phyloP scores from a whole-genome alignment of 2,329 filamentous ascomycete genomes.

The Penicillium sp. region DNA sequence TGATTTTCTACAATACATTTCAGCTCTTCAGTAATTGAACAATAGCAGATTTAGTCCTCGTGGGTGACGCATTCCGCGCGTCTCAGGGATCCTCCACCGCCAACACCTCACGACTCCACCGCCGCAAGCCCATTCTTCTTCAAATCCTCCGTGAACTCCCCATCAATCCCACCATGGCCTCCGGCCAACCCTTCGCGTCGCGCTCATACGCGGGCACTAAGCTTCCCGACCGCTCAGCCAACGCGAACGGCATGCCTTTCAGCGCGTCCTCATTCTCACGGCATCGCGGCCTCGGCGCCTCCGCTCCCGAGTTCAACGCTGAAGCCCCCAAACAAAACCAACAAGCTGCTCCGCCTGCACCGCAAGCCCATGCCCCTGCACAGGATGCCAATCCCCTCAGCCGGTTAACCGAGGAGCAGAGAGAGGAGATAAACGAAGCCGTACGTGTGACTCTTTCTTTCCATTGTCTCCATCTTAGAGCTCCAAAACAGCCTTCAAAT shows the following conservation, averaged over 20 bases:
- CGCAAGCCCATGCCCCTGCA: slow-evolving; percentile 42
- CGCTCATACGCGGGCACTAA: slow-evolving; percentile 52
- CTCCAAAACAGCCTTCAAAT: background rate
- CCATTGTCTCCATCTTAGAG: background rate
- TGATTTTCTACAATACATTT: background rate
- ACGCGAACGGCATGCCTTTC: slow-evolving; percentile 42
- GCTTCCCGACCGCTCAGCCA: slow-evolving; percentile 48
- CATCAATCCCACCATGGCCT: slow-evolving; percentile 44
- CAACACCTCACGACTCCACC: slow-evolving; percentile 15
- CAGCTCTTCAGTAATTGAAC: background rate
- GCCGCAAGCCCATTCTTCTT: slow-evolving; percentile 12
- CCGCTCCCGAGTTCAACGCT: slow-evolving; percentile 26
- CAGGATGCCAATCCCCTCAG: slow-evolving; percentile 49
- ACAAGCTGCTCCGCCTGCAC: slow-evolving; percentile 36
- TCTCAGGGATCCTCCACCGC: slow-evolving; percentile 24
- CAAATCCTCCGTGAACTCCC: background rate
- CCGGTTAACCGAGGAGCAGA: slow-evolving; percentile 75
- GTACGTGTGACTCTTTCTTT: slow-evolving; percentile 51
- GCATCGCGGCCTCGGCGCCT: slow-evolving; percentile 31
- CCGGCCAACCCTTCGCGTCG: slow-evolving; percentile 52
- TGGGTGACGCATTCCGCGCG: slow-evolving; percentile 17
- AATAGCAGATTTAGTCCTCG: background rate
- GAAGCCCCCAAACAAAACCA: slow-evolving; percentile 28
- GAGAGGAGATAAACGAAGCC: slow-evolving; percentile 89
- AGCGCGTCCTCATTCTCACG: slow-evolving; percentile 43